Base-by-base conservation (phyloP, 2,329 filamentous ascomycete genomes). In the Phoma herbarum region DNA sequence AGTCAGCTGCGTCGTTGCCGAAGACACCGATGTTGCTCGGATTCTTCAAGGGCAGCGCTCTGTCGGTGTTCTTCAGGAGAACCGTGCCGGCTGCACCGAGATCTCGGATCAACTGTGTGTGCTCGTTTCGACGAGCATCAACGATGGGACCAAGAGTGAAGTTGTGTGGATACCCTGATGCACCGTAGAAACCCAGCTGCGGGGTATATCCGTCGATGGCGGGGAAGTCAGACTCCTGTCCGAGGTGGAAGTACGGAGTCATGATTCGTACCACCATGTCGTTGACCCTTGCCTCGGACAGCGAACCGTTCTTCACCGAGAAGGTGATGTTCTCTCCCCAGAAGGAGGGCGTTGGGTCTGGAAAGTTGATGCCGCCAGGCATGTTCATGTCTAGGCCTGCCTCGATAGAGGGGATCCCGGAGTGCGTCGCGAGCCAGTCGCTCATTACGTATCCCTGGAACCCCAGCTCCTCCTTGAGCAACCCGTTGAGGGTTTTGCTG, bases 391-490 rank as follows among this genome's bases (percentile, higher is more conserved):
- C 61, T 2, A 88, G 75, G 2, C 81, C 79, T 26, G 75, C 80
- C 37, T 81, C 69, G 18, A 80, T 78, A 3, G 78, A 70, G 5
- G 76, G 66, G 1, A 81, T 75, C 2, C 79, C 80, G 10, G 44
- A 45, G 20, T 20, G 29, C 16, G 33, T 52, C 11, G 28, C 22
- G 14, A 22, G 44, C 72, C 80, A 83, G 64, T 83, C 81, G 9
- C 76, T 78, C 76, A 83, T 69, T 28, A 81, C 68, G 58, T 77
- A 79, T 75, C 77, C 77, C 26, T 82, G 77, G 68, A 84, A 84
- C 12, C 81, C 82, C 1, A 85, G 74, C 60, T 85, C 82, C 1
- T 77, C 75, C 59, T 84, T 85, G 16, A 85, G 72, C 7, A 84
- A 66, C 5, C 80, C 81, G 55, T 84, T 85, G 10, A 83, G 70